Evolutionary conservation across 2,329 filamentous ascomycete species (phyloP), one percentile per base, ranked within the genome.

Genomic region (Zelopaecilomyces penicillatus): DNA sequence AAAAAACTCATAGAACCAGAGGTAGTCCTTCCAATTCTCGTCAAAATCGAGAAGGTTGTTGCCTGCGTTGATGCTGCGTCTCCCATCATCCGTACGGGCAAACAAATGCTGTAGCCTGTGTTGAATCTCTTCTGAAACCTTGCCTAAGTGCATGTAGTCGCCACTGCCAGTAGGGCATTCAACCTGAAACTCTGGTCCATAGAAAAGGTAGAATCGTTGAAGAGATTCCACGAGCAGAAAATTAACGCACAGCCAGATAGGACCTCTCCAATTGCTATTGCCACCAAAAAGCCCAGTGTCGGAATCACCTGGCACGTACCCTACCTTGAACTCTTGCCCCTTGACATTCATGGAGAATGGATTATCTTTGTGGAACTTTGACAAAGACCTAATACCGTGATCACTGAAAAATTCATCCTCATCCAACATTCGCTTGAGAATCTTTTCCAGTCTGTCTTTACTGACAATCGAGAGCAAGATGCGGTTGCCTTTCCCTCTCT

Each of bases 1-100:
- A 61, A 97, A 97, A 73, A 94, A 97, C 64, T 97, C 91, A 61
- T 95, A 85, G 74, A 95, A 97, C 87, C 88, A 96, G 56, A 97
- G 73, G 39, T 65, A 59, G 43, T 68, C 90, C 64, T 85, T 91
- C 91, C 91, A 97, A 65, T 95, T 74, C 27, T 87, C 83, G 59
- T 97, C 89, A 58, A 86, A 95, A 67, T 97, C 89, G 30, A 96
- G 80, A 53, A 83, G 76, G 55, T 96, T 83, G 54, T 85, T 88
- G 12, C 87, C 84, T 45, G 78, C 83, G 57, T 97, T 94, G 71
- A 95, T 85, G 52, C 89, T 91, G 52, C 93, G 83, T 49, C 87
- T 82, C 42, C 90, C 90, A 52, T 94, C 81, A 56, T 95, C 85
- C 50, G 82, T 83, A 37, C 87, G 80, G 28, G 85, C 83, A 68